Percentiles rank a stretch among this genome's conserved stretches.
Evolutionary conservation across 2,329 filamentous ascomycete species (phyloP).

Genomic region (Escovopsis weberi): DNA sequence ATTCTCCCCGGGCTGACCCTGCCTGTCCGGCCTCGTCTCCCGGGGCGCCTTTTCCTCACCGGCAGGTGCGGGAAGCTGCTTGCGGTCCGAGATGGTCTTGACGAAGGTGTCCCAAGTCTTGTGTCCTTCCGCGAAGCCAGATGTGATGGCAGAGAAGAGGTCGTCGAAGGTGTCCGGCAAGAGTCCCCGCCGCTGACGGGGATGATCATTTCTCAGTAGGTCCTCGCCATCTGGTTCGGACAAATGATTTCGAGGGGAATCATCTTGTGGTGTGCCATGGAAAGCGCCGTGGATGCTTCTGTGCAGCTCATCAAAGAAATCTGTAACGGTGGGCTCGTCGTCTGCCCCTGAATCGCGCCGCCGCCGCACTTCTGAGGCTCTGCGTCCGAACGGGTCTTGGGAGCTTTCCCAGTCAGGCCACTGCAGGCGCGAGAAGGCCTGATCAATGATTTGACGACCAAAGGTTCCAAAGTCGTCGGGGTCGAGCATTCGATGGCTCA

Average conservation of each 20-base stretch:
- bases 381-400: constrained; percentile 17
- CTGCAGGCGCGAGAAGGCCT: constrained; percentile 4
- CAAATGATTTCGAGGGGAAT: too few species aligned
- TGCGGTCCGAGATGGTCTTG: constrained; percentile 17
- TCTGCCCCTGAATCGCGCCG: constrained; percentile 7
- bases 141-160: constrained; percentile 24
- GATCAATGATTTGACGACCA: background rate
- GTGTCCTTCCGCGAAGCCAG: constrained; percentile 21
- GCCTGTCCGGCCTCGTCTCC: background rate
- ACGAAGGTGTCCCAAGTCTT: constrained; percentile 27
- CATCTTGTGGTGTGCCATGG: too few species aligned
- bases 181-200: background rate
- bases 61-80: background rate
- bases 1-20: constrained; percentile 5
- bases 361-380: constrained; percentile 16
- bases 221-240: too few species aligned
- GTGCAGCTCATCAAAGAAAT: constrained; percentile 6
- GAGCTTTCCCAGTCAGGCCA: constrained; percentile 15
- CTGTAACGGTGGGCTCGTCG: constrained; percentile 3
- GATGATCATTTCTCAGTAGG: background rate
- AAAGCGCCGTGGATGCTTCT: background rate
- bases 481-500: background rate
- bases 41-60: too few species aligned
- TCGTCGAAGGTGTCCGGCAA: constrained; percentile 25
- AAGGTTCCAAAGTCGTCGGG: background rate